phyloP scores from a whole-genome alignment of 202 grass and related monocot genomes.

The Setaria italica region DNA sequence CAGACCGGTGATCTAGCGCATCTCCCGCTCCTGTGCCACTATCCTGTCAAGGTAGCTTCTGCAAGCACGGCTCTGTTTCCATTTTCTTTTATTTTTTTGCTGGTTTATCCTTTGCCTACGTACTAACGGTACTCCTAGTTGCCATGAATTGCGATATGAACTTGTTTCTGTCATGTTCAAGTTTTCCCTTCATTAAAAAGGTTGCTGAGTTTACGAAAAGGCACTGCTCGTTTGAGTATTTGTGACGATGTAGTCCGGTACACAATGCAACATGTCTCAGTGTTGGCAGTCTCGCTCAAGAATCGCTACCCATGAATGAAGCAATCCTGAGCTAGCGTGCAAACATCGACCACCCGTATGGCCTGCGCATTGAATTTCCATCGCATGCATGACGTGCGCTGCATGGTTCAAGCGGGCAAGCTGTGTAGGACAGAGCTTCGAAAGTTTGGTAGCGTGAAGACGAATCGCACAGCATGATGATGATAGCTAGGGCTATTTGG shows the following conservation, averaged over 20 bases:
- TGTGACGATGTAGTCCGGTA: background rate
- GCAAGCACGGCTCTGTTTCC: background rate
- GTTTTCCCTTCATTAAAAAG: background rate
- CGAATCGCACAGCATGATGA: background rate
- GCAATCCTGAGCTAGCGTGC: slow-evolving; percentile 34
- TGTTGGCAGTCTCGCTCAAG: background rate
- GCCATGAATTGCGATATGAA: background rate
- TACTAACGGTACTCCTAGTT: background rate
- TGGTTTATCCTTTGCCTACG: background rate
- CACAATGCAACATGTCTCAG: background rate
- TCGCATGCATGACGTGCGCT: slow-evolving; percentile 16
- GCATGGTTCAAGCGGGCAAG: slow-evolving; percentile 33
- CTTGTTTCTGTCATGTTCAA: background rate
- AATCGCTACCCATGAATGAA: slow-evolving; percentile 30
- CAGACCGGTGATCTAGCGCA: slow-evolving; percentile 73
- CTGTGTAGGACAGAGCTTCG: background rate
- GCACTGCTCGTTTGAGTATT: background rate
- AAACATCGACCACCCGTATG: background rate
- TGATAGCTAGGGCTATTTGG: background rate
- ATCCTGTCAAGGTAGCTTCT: slow-evolving; percentile 74
- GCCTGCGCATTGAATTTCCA: background rate
- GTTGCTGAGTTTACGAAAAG: slow-evolving; percentile 37
- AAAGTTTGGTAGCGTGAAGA: background rate
- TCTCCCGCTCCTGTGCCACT: slow-evolving; percentile 85
- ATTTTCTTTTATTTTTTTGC: background rate